Evolutionary conservation across 2,329 filamentous ascomycete species (phyloP).

Genomic region (Penicillium sp.): DNA sequence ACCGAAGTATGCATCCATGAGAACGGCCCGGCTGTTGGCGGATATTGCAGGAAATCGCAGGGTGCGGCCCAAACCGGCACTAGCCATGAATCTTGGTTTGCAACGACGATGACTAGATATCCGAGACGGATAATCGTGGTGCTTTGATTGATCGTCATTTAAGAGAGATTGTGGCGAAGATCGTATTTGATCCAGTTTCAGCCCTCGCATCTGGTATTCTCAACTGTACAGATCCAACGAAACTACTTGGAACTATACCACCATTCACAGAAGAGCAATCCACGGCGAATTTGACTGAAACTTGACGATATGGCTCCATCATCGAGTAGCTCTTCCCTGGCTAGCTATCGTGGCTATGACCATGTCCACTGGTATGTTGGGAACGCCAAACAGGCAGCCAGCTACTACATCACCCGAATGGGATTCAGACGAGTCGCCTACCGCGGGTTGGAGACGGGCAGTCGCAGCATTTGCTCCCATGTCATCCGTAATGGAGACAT

Average conservation of each 20-base stretch:
- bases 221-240: too few relatives aligned
- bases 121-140: constrained; percentile 6
- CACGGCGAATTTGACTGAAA: too few relatives aligned
- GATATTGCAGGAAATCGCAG: constrained; percentile 18
- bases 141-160: constrained; percentile 3
- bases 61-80: constrained; percentile 5
- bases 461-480: constrained; percentile 72
- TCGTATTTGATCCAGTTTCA: too few relatives aligned
- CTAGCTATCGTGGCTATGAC: constrained; percentile 70
- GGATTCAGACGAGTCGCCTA: constrained; percentile 81
- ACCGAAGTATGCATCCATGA: too few relatives aligned
- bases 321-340: constrained; percentile 23
- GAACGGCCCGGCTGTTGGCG: constrained; percentile 11
- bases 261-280: too few relatives aligned
- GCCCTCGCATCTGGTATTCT: too few relatives aligned
- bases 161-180: constrained; percentile 1
- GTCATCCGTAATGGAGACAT: constrained; percentile 50
- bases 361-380: constrained; percentile 95
- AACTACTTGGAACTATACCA: too few relatives aligned
- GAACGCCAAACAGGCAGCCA: constrained; percentile 90
- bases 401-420: constrained; percentile 81
- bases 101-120: background rate
- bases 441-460: constrained; percentile 80
- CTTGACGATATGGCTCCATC: constrained; percentile 28
- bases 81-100: background rate